These are phyloP conservation scores for Penicillium sp. DNA, from an alignment of 2,329 filamentous ascomycete genomes.

Conservation along the genomic window DNA sequence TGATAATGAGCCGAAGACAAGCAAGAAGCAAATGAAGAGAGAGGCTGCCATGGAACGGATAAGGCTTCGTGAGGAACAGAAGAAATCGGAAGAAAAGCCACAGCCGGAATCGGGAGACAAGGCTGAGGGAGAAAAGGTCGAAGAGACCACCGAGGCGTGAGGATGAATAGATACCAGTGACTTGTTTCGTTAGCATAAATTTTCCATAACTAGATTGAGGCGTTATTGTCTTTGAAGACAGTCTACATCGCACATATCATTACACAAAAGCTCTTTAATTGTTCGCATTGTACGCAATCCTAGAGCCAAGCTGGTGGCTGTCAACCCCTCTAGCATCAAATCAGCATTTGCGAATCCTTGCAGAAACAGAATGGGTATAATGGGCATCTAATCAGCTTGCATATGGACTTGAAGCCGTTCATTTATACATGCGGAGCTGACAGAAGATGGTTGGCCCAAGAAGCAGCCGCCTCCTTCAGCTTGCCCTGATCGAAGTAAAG, in stretches of 20 bases:
- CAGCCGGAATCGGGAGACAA: slow-evolving; percentile 1
- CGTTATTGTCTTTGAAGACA: neutral
- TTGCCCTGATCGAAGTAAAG: too few species aligned
- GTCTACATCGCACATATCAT: neutral
- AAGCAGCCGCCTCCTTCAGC: neutral
- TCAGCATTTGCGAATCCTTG: neutral
- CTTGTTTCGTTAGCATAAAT: slow-evolving; percentile 1
- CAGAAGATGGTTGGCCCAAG: neutral
- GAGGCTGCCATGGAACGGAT: slow-evolving; percentile 50
- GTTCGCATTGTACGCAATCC: neutral
- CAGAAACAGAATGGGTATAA: neutral
- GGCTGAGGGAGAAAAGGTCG: slow-evolving; percentile 1
- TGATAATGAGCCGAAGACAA: slow-evolving; percentile 31
- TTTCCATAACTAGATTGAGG: neutral
- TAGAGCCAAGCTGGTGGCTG: neutral
- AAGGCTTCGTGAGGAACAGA: slow-evolving; percentile 13
- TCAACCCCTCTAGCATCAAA: neutral
- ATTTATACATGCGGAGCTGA: neutral
- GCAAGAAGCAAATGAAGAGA: slow-evolving; percentile 41
- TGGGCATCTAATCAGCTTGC: neutral
- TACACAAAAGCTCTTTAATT: neutral
- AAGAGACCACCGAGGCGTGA: slow-evolving; percentile 1
- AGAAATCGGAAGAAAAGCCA: slow-evolving; percentile 14
- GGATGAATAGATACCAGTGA: slow-evolving; percentile 1
- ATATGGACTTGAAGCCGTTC: neutral